Evolutionary conservation across 331 rosid genomes (phyloP).

Genomic region (Telfairia occidentalis): DNA sequence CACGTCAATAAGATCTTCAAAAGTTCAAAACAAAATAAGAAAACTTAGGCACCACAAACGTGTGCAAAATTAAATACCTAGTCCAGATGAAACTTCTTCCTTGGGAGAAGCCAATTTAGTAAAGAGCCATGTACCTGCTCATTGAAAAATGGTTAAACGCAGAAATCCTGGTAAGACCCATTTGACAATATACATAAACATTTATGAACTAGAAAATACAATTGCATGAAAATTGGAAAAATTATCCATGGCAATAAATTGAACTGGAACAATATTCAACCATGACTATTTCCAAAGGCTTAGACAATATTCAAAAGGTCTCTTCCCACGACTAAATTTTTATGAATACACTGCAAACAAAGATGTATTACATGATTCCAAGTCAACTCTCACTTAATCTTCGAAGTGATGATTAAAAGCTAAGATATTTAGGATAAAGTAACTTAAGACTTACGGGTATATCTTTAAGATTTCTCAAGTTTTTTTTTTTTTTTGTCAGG

Average conservation of each 20-base stretch:
- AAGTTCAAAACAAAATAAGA: background rate
- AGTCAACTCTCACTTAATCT: background rate
- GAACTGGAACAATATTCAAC: background rate
- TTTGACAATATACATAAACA: background rate
- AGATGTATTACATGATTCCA: background rate
- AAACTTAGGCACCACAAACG: background rate
- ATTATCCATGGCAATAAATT: background rate
- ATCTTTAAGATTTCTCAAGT: background rate
- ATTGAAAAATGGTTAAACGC: background rate
- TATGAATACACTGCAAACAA: background rate
- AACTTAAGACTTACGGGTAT: background rate
- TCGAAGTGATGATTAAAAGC: background rate
- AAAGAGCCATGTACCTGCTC: conserved; percentile 4
- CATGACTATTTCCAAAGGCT: background rate
- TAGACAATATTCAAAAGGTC: background rate
- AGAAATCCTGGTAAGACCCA: background rate
- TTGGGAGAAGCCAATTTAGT: background rate
- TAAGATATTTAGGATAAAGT: background rate
- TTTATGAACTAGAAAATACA: background rate
- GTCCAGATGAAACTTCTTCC: conserved; percentile 3
- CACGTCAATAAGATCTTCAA: background rate
- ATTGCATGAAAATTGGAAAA: background rate
- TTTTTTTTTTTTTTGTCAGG: background rate
- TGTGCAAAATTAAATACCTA: conserved; percentile 17
- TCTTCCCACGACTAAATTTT: background rate